Conservation (phyloP, 352 stramenopile genomes). For the Phytophthora fragariaefolia region DNA sequence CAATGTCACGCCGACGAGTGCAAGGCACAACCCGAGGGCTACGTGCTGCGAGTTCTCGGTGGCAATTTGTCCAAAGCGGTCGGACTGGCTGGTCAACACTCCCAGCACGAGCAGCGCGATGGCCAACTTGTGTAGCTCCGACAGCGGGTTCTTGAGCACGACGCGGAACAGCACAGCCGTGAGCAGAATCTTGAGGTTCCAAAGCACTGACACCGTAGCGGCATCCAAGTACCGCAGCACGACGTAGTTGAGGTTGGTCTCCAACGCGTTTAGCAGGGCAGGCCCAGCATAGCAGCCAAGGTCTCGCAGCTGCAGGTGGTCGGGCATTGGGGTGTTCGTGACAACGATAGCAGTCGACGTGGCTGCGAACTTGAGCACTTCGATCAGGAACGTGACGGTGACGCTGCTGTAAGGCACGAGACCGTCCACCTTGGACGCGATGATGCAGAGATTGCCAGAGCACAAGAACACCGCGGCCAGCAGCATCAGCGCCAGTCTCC, state of each 20-base stretch:
- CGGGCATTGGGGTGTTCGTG: conserved; percentile 38
- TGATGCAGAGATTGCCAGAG: conserved; percentile 85
- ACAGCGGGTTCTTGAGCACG: conserved; percentile 71
- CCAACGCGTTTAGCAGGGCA: conserved; percentile 77
- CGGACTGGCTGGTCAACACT: conserved; percentile 82
- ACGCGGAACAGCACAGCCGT: conserved; percentile 85
- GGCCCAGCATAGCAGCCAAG: conserved; percentile 75
- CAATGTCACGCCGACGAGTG: conserved; percentile 73
- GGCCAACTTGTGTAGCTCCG: conserved; percentile 74
- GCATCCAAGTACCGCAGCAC: conserved; percentile 86
- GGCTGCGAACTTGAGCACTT: conserved; percentile 74
- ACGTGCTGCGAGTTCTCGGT: conserved; percentile 24
- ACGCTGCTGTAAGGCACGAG: conserved; percentile 84
- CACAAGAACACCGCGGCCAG: conserved; percentile 68
- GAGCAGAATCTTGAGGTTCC: conserved; percentile 90
- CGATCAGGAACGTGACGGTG: conserved; percentile 86
- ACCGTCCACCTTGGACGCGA: conserved; percentile 76
- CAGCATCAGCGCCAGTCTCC: conserved; percentile 62
- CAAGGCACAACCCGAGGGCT: conserved; percentile 56
- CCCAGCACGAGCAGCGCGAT: conserved; percentile 81
- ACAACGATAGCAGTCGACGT: conserved; percentile 47
- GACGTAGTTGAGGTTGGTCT: conserved; percentile 90
- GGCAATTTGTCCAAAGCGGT: conserved; percentile 32
- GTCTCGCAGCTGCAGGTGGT: conserved; percentile 44
- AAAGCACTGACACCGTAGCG: conserved; percentile 85